Evolutionary conservation across 352 stramenopile genomes (phyloP).

Genomic region (Phytophthora agathidicida): DNA sequence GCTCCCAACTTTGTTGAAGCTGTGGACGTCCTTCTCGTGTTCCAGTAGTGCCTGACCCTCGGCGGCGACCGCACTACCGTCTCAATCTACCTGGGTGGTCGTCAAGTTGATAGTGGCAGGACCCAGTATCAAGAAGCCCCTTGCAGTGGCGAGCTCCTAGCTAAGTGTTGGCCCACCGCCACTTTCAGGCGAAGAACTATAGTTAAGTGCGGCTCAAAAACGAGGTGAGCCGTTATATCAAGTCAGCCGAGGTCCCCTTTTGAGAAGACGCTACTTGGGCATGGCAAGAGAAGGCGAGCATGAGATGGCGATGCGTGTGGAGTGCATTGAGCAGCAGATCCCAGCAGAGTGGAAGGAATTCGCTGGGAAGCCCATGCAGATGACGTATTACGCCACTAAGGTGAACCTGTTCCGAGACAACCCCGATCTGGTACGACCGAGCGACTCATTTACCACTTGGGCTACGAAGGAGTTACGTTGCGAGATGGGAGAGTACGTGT

Average conservation of each 20-base stretch:
- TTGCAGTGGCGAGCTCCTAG: no score
- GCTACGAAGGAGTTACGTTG: conserved; percentile 45
- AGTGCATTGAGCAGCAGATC: conserved; percentile 63
- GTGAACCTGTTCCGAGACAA: conserved; percentile 78
- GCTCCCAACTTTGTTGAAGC: no score
- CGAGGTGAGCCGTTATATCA: no score
- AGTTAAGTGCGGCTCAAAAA: no score
- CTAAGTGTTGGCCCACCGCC: no score
- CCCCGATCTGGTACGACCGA: conserved; percentile 42
- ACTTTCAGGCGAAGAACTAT: conserved; percentile 4
- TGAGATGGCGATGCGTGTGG: conserved; percentile 52
- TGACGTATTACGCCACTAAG: conserved; percentile 63
- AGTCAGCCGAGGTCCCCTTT: no score
- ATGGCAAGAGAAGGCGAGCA: conserved; percentile 28
- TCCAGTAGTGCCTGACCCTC: no score
- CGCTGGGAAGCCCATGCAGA: conserved; percentile 53
- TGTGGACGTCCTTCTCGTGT: conserved; percentile 25
- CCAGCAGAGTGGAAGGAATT: conserved; percentile 51
- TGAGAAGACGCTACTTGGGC: conserved; percentile 5
- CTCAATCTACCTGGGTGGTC: conserved; percentile 71
- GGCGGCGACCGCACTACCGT: conserved; percentile 32
- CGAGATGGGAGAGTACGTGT: conserved; percentile 45
- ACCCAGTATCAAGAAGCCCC: no score
- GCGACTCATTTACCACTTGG: conserved; percentile 50
- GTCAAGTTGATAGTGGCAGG: no score